Evolutionary conservation across 257 asterid genomes (phyloP), one percentile per base, ranked within the genome.

Genomic region (Osmanthus fragrans): DNA sequence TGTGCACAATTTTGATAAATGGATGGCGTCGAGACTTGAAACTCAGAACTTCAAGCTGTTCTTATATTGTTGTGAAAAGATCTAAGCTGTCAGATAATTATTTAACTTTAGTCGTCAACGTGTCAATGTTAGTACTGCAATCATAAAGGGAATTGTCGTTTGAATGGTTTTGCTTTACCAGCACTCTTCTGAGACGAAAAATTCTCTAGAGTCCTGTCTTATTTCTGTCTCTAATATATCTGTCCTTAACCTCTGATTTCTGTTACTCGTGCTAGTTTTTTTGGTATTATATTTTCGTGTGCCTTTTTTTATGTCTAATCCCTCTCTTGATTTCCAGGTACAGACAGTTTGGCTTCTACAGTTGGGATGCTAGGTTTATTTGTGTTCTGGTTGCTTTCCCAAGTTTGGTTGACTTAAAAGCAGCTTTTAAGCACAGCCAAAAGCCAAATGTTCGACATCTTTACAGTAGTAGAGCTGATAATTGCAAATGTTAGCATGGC

Each of bases 401-500:
- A 1, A 71, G 56, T 94, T 47, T 15, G 56, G 10, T 39, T 3
- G 45, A 39, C 6, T 47, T 12, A 12, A 12, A 47, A 47, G n/a
- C 21, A 15, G 23, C 23, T 49, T 16, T 49, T 49, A 18, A 49
- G 60, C 37, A 89, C 98, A 3, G 85, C 5, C 5, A 42, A 42
- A 80, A 3, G 85, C 5, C 5, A 42, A 42, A 80, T 77, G 16
- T 16, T 16, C 93, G 95, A 1, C 71, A 81, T 40, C 7, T 47
- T 88, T 94, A 84, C 56, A 89, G 89, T 85, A 16, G 42, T n/a
- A 74, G 39, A 71, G 80, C 84, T 11, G 85, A 89, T 76, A 64
- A 73, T 70, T 94, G 96, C 93, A 85, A 84, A 47, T 90, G 97
- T 77, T 92, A 97, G 96, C 92, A 88, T 67, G 81, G 92, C 82